phyloP scores from a whole-genome alignment of 1,284 basidiomycete species.

The Leucoagaricus sp. region DNA sequence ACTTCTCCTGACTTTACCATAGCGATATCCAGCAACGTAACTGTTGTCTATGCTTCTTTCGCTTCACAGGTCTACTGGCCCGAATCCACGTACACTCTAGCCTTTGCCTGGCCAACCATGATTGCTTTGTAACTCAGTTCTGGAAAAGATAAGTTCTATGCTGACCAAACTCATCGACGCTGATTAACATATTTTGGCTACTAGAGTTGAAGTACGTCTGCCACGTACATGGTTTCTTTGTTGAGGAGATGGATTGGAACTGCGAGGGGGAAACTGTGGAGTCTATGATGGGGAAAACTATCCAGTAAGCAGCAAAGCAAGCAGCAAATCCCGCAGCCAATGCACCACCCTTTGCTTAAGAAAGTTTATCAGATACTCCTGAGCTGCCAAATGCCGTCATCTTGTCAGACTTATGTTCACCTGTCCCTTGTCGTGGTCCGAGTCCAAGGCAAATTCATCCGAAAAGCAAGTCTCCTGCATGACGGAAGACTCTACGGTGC shows the following conservation, averaged over 20 bases:
- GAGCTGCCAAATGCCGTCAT: conserved; percentile 64
- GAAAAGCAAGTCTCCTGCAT: conserved; percentile 76
- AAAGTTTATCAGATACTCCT: conserved; percentile 60
- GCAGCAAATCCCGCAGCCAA: too few relatives aligned
- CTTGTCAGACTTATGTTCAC: conserved; percentile 71
- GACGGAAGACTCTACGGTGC: conserved; percentile 77
- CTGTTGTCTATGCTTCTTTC: conserved; percentile 68
- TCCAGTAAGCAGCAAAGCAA: conserved; percentile 60
- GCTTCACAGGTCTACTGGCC: conserved; percentile 68
- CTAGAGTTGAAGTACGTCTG: conserved; percentile 69
- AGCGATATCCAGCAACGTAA: conserved; percentile 47
- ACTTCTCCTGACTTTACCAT: conserved; percentile 73
- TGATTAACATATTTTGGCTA: neutral
- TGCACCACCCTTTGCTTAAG: conserved; percentile 44
- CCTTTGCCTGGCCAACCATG: conserved; percentile 71
- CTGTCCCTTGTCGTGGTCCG: conserved; percentile 76
- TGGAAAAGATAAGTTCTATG: conserved; percentile 57
- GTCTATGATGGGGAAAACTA: conserved; percentile 61
- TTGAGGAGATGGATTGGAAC: conserved; percentile 74
- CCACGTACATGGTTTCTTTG: conserved; percentile 78
- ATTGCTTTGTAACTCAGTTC: conserved; percentile 77
- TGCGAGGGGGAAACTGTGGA: conserved; percentile 67
- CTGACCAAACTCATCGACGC: neutral
- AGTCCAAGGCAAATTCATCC: conserved; percentile 71
- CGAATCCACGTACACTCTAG: conserved; percentile 64